Evolutionary conservation across 371 early-diverging fungal species (phyloP).

Genomic region (Capniomyces stellatus): DNA sequence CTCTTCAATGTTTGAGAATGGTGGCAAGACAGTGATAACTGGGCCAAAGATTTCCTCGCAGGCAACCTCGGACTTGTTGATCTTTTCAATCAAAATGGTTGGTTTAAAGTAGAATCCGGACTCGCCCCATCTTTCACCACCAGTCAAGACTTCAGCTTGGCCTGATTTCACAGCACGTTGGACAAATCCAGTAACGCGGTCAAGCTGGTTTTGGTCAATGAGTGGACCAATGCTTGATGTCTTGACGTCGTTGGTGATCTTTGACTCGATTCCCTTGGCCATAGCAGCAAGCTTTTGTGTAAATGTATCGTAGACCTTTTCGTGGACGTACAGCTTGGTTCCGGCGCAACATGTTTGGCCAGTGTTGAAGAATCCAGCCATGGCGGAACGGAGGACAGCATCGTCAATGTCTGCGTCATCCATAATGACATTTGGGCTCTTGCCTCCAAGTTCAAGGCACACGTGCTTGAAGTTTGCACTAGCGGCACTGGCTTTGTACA

Average conservation of each 20-base stretch:
- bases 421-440: constrained; percentile 70
- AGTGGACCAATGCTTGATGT: constrained; percentile 52
- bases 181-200: constrained; percentile 41
- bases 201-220: constrained; percentile 56
- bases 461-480: constrained; percentile 48
- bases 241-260: constrained; percentile 34
- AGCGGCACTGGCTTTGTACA: constrained; percentile 45
- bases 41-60: constrained; percentile 88
- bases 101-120: constrained; percentile 66
- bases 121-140: constrained; percentile 45
- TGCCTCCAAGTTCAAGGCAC: constrained; percentile 82
- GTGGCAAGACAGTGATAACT: constrained; percentile 52
- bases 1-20: constrained; percentile 56
- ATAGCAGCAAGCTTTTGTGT: constrained; percentile 39
- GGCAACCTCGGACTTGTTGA: constrained; percentile 42
- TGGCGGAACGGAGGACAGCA: constrained; percentile 49
- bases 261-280: constrained; percentile 32
- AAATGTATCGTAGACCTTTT: constrained; percentile 51
- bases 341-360: constrained; percentile 86
- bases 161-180: constrained; percentile 19
- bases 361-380: constrained; percentile 56
- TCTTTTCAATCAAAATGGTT: constrained; percentile 52
- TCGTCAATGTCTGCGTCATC: constrained; percentile 62
- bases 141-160: constrained; percentile 28
- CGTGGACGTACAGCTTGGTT: constrained; percentile 65